Evolutionary conservation across 1,139 yeast genomes (phyloP), one percentile per base, ranked within the genome.

Genomic region (Pichia sp.): DNA sequence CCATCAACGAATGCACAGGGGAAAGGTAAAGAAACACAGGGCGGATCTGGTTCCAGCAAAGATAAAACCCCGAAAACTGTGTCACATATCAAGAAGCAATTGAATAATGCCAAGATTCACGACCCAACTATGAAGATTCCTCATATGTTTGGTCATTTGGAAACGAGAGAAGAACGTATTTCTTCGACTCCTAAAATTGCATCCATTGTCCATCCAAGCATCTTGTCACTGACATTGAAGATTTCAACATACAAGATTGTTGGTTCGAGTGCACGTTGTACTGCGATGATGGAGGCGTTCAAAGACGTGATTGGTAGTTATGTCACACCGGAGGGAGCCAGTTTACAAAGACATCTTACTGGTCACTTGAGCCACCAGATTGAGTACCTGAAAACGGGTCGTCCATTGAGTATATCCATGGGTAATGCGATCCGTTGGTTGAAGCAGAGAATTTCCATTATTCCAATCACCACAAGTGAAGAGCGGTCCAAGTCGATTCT

Each of bases 371-470:
- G 96, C n/a, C 91, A 87, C 65, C 99, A 95, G 71, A 95, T 95
- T 61, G 99, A 93, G 66, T 90, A 87, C 62, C 75, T 95, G 63
- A 93, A 90, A 65, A 83, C 92, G 10, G 93, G 97, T 1, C 82
- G 99, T 60, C 98, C 98, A 0, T 76, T 95, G 55, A 84, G 95
- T 55, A 88, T 92, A 9, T 82, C 96, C 1, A 95, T 95, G 99
- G 99, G 99, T 52, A 93, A 92, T 72, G 95, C 98, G 3, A 95
- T 95, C 61, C 82, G 99, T 64, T 91, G 97, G 96, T 77, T 95
- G 61, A 95, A 95, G 68, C 98, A 92, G 72, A 95, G 89, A 67
- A 93, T 95, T 56, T 85, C 97, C 1, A 79, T 81, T 54, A 81
- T 86, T 55, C 81, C 88, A 51, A 81, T 87, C 56, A 95, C 87